A percentile compares a stretch with the other conserved stretches of the same genome.
These are phyloP conservation scores for Artemisia argyi DNA, from an alignment of 129 eudicot species.

Conservation along the genomic window DNA sequence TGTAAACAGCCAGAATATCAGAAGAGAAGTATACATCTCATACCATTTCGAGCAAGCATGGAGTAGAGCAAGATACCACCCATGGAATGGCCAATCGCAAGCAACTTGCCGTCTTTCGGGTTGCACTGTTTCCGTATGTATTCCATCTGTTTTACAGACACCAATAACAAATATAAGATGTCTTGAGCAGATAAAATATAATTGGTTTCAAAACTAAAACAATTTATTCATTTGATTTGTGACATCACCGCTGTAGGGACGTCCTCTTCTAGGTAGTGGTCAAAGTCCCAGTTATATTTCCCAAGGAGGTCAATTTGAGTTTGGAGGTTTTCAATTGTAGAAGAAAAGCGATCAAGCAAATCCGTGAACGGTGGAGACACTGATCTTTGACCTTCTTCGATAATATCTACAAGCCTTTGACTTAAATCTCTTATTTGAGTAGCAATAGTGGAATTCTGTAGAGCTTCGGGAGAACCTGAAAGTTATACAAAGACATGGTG, in stretches of 20 bases:
- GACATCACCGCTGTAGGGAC: conserved; percentile 73
- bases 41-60: conserved; percentile 63
- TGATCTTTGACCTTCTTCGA: conserved; percentile 59
- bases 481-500: conserved; percentile 17
- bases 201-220: conserved; percentile 4
- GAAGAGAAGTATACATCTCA: neutral
- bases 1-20: neutral
- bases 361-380: conserved; percentile 52
- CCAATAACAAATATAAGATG: neutral
- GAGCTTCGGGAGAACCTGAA: conserved; percentile 53
- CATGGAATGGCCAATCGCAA: conserved; percentile 88
- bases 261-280: conserved; percentile 73
- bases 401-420: conserved; percentile 49
- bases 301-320: conserved; percentile 53
- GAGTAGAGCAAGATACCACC: conserved; percentile 83
- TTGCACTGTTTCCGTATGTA: conserved; percentile 54
- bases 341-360: conserved; percentile 44
- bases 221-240: conserved; percentile 10
- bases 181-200: conserved; percentile 8
- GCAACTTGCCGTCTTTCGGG: conserved; percentile 74
- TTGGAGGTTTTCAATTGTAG: conserved; percentile 55
- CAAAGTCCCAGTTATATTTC: conserved; percentile 81
- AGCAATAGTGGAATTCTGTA: conserved; percentile 49
- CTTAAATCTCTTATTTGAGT: conserved; percentile 51
- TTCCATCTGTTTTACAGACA: conserved; percentile 55